A percentile compares a stretch with the other conserved stretches of the same genome.
Conservation (phyloP, 768 basidiomycete genomes). For the Tephrocybe sp. region DNA sequence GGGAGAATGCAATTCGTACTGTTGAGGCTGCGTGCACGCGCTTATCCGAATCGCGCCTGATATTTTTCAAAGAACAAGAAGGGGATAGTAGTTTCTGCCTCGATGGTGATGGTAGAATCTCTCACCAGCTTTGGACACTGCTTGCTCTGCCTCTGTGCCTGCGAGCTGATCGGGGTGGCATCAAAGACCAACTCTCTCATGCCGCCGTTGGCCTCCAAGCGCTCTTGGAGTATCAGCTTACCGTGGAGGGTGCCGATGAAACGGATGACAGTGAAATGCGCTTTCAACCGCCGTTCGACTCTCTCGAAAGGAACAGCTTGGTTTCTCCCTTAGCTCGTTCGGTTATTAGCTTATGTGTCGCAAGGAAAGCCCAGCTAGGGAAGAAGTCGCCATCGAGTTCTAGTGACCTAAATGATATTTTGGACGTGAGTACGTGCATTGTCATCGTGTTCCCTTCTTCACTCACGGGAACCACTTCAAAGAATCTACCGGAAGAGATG, state of each 20-base stretch:
- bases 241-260: constrained; percentile 12
- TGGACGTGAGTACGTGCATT: constrained; percentile 32
- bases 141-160: constrained; percentile 30
- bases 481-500: constrained; percentile 39
- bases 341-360: constrained; percentile 30
- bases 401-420: constrained; percentile 31
- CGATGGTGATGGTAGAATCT: constrained; percentile 53
- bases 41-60: constrained; percentile 22
- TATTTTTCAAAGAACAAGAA: constrained; percentile 10
- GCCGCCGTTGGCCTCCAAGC: constrained; percentile 6
- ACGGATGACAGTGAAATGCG: neutral
- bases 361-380: constrained; percentile 29
- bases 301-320: neutral
- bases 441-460: neutral
- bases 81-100: constrained; percentile 29
- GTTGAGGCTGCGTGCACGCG: constrained; percentile 6
- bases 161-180: neutral
- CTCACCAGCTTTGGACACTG: constrained; percentile 49
- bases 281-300: neutral
- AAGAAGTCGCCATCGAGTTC: constrained; percentile 18
- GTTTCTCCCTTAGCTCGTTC: constrained; percentile 17
- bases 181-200: neutral
- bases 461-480: constrained; percentile 8
- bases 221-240: constrained; percentile 17
- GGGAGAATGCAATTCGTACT: constrained; percentile 7